Evolutionary conservation across 257 asterid genomes (phyloP).

Genomic region (Vinca minor): DNA sequence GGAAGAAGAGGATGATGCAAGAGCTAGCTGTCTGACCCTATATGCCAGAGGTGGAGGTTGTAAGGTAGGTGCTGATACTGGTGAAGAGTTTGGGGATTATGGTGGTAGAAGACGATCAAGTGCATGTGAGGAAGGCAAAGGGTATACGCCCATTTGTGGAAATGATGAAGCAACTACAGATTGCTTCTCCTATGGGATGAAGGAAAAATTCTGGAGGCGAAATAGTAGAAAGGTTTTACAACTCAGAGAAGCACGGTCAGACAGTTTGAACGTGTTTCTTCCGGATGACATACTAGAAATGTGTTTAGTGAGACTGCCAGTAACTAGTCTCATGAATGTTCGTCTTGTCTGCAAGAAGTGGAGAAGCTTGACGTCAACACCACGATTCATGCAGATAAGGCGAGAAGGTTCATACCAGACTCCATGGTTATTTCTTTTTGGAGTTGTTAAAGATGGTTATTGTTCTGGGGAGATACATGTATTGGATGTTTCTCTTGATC

Average conservation of each 20-base stretch:
- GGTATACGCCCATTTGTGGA: constrained; percentile 34
- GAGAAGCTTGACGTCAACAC: constrained; percentile 60
- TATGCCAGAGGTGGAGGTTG: constrained; percentile 88
- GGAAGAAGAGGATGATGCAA: constrained; percentile 47
- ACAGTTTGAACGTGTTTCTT: constrained; percentile 47
- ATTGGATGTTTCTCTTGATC: constrained; percentile 54
- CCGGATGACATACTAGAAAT: constrained; percentile 89
- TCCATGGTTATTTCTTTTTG: constrained; percentile 83
- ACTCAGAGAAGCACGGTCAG: constrained; percentile 25
- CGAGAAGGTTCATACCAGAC: constrained; percentile 58
- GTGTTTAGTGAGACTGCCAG: constrained; percentile 84
- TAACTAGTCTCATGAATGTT: constrained; percentile 67
- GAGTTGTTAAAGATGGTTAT: constrained; percentile 66
- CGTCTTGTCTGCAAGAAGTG: constrained; percentile 91
- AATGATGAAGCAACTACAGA: constrained; percentile 47
- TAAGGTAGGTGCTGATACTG: constrained; percentile 80
- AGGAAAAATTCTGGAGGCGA: constrained; percentile 62
- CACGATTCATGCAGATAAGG: constrained; percentile 71
- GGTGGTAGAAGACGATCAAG: constrained; percentile 56
- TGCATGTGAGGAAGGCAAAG: constrained; percentile 63
- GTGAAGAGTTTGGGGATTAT: constrained; percentile 55
- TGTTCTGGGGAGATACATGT: constrained; percentile 90
- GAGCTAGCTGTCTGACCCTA: constrained; percentile 63
- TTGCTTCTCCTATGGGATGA: constrained; percentile 66
- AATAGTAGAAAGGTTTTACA: constrained; percentile 37